Evolutionary conservation across 2,329 filamentous ascomycete genomes (phyloP), one percentile per base, ranked within the genome.

Genomic region (Dothideomycetes sp.): DNA sequence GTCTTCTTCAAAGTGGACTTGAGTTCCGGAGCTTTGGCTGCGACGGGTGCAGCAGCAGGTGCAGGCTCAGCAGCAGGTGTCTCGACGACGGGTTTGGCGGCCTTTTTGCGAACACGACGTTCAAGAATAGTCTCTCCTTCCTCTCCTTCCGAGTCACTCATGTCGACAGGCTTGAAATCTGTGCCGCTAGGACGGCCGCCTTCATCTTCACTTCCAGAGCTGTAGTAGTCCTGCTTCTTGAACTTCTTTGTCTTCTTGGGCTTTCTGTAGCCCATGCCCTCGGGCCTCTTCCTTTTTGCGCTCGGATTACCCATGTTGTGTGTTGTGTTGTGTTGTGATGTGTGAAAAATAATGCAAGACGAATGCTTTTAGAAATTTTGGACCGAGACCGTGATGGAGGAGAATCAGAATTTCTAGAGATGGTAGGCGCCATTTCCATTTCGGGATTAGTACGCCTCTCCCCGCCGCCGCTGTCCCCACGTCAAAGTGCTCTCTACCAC

Each of bases 201-300:
- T 62, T 68, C 67, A 34, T 67, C 63, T 42, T 76, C 72, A 44
- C 73, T 73, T 22, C 74, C 79, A 55, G 74, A 79, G 69, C 80
- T 71, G 62, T 82, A 81, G 44, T 68, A 62, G 49, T 63, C 64
- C 57, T 81, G 76, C 58, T 77, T 78, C 59, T 74, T 77, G 56
- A 76, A 69, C 58, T 74, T 75, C 32, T 64, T 58, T 50, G 63
- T 64, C 55, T 69, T 69, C 18, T 68, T 65, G 51, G 70, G 70
- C 58, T 76, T 74, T 13, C 43, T 36, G n/a, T 41, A 40, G 18
- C 40, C 33, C 47, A 50, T 24, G 46, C 51, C 53, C 55, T 54
- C 43, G 11, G 33, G 33, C 20, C 28, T 36, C 28, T 37, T 68
- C 53, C 78, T 75, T 57, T 70, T 71, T 34, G 40, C 40, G 34